Conservation (phyloP, 108 stramenopile species). For the Skeletonema potamos region DNA sequence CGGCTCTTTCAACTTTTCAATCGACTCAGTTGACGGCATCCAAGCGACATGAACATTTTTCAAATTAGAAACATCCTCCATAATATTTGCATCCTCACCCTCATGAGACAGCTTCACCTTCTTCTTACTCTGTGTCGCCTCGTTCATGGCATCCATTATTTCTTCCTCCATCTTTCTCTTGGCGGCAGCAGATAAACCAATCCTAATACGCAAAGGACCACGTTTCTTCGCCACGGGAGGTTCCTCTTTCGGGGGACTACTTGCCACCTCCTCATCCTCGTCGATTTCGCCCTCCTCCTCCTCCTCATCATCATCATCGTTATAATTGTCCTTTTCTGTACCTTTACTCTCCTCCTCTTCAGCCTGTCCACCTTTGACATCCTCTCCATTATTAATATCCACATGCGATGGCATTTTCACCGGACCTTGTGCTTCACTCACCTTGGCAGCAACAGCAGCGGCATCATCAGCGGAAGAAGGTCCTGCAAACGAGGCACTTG, state of each 20-base stretch:
- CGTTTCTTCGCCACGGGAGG: conserved; percentile 20
- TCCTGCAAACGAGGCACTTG: background rate
- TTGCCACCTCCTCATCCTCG: background rate
- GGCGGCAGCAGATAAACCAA: conserved; percentile 22
- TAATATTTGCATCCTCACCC: background rate
- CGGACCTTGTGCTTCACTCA: background rate
- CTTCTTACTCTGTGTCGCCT: background rate
- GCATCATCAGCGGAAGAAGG: background rate
- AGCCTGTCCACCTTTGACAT: conserved; percentile 1
- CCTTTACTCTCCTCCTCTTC: background rate
- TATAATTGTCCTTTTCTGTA: background rate
- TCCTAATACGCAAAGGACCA: conserved; percentile 30
- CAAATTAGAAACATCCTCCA: background rate
- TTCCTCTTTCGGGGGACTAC: background rate
- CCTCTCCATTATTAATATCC: background rate
- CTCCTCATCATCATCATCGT: conserved; percentile 2
- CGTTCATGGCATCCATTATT: background rate
- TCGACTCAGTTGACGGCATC: background rate
- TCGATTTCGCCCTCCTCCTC: conserved; percentile 20
- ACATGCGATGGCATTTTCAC: background rate
- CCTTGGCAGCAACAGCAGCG: background rate
- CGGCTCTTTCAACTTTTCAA: conserved; percentile 4
- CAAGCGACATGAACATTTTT: background rate
- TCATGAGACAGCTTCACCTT: conserved; percentile 5
- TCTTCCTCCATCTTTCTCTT: conserved; percentile 12